A percentile compares a stretch with the other conserved stretches of the same genome.
Evolutionary conservation across 441 rosid genomes (phyloP).

Genomic region (Bruguiera hainesii): DNA sequence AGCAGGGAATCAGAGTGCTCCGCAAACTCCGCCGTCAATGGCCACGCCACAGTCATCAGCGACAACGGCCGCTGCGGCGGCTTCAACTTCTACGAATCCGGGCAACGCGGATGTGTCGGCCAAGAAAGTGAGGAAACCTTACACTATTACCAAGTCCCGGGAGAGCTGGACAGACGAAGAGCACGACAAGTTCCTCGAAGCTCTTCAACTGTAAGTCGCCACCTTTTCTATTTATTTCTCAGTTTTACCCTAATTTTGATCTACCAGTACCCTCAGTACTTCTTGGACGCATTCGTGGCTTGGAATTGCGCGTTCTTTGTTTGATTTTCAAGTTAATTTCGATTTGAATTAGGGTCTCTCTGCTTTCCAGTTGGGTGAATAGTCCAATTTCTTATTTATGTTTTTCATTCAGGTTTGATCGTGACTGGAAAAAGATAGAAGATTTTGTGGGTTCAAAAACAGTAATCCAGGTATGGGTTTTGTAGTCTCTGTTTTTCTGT

Average conservation of each 20-base stretch:
- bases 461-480: constrained; percentile 68
- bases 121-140: constrained; percentile 87
- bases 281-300: not conserved
- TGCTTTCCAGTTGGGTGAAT: not conserved
- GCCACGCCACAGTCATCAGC: constrained; percentile 24
- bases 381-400: not conserved
- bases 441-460: constrained; percentile 92
- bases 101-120: constrained; percentile 14
- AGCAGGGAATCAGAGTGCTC: constrained; percentile 1
- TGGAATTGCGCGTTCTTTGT: constrained; percentile 2
- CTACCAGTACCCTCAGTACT: not conserved
- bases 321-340: constrained; percentile 9
- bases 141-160: constrained; percentile 84
- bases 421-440: constrained; percentile 96
- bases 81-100: constrained; percentile 7
- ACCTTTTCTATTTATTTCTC: not conserved
- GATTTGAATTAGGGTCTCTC: not conserved
- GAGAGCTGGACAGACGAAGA: constrained; percentile 97
- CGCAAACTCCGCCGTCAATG: constrained; percentile 21
- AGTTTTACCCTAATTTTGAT: not conserved
- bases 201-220: constrained; percentile 67
- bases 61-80: constrained; percentile 5
- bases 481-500: constrained; percentile 11
- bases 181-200: constrained; percentile 92
- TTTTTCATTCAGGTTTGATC: constrained; percentile 57